These are phyloP conservation scores for Pelargonium citronellum DNA, from an alignment of 441 rosid species.

Conservation along the genomic window DNA sequence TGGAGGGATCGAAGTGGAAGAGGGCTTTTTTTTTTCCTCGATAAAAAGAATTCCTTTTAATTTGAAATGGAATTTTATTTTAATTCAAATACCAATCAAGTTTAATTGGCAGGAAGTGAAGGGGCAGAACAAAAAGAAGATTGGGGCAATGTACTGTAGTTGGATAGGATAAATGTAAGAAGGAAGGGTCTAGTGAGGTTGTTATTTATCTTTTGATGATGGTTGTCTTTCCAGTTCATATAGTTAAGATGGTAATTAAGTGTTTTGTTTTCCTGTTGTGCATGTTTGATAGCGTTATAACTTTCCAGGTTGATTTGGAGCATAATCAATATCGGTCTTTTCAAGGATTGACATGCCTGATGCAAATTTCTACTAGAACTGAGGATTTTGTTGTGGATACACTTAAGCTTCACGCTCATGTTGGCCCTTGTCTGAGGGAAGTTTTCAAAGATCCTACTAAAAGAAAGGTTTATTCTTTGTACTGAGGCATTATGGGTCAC, in stretches of 20 bases:
- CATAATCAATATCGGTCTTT: slow-evolving; percentile 94
- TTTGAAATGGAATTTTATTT: no score
- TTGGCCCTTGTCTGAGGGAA: slow-evolving; percentile 81
- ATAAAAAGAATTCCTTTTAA: no score
- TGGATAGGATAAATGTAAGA: neutral
- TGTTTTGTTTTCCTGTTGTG: neutral
- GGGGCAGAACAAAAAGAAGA: no score
- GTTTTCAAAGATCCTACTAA: slow-evolving; percentile 81
- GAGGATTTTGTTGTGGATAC: slow-evolving; percentile 87
- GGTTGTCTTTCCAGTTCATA: neutral
- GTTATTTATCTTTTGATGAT: neutral
- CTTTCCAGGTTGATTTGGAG: slow-evolving; percentile 83
- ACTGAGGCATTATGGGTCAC: neutral
- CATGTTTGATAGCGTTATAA: neutral
- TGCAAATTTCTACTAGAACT: slow-evolving; percentile 88
- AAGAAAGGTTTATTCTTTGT: slow-evolving; percentile 56
- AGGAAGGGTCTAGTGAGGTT: neutral
- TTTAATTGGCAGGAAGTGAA: no score
- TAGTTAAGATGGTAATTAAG: no score
- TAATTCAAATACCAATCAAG: no score
- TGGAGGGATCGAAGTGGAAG: no score
- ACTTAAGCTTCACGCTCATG: slow-evolving; percentile 68
- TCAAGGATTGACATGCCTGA: slow-evolving; percentile 93
- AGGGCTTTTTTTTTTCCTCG: no score
- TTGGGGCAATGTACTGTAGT: neutral